Percentiles rank a stretch among this genome's conserved stretches.
Conservation (phyloP, 495 filamentous ascomycete genomes). For the Penicillium roqueforti region DNA sequence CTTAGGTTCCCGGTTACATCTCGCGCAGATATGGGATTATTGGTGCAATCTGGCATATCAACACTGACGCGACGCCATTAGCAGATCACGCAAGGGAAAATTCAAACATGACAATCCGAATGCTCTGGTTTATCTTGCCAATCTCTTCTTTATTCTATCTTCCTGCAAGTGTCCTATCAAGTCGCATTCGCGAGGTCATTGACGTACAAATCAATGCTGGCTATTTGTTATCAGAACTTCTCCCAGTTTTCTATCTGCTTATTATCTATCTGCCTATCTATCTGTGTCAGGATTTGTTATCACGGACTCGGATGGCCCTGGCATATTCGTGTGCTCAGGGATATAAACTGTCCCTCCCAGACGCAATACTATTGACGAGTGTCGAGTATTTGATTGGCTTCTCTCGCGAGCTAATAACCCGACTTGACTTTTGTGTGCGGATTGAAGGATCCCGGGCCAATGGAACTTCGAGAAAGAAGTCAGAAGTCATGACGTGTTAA, state of each 20-base stretch:
- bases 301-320: neutral
- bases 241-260: neutral
- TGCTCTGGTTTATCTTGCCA: neutral
- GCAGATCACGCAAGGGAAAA: neutral
- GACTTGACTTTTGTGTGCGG: too few relatives aligned
- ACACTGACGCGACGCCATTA: neutral
- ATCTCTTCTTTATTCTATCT: neutral
- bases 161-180: slow-evolving; percentile 4
- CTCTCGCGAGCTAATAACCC: neutral
- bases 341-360: neutral
- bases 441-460: neutral
- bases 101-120: neutral
- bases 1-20: neutral
- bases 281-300: neutral
- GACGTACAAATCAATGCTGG: neutral
- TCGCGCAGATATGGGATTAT: neutral
- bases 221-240: neutral
- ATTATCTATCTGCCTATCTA: neutral
- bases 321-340: neutral
- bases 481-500: neutral
- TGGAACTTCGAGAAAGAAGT: neutral
- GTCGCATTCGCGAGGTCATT: neutral
- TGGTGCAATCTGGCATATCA: neutral
- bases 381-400: neutral
- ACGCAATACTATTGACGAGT: neutral